Percentiles rank a stretch among this genome's conserved stretches.
phyloP scores from a whole-genome alignment of 805 yeast species.

The fission yeast (Schizosaccharomyces pombe) region DNA sequence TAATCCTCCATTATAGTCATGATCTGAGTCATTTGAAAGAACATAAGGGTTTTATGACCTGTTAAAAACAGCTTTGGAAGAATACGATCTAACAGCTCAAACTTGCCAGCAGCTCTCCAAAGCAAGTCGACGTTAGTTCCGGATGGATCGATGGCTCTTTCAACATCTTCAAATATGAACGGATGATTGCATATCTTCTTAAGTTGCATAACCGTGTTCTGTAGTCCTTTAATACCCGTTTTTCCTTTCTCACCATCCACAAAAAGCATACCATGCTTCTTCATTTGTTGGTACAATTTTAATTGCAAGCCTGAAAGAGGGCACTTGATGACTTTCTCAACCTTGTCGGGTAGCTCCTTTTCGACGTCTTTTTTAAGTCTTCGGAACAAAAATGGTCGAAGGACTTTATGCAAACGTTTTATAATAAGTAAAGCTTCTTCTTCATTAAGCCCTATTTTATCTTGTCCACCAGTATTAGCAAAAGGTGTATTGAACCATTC shows the following conservation, averaged over 20 bases:
- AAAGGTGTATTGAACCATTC: slow-evolving; percentile 98
- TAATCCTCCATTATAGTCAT: slow-evolving; percentile 98
- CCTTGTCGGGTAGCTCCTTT: slow-evolving; percentile 82
- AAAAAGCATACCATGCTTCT: slow-evolving; percentile 56
- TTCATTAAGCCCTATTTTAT: slow-evolving; percentile 76
- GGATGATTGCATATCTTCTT: slow-evolving; percentile 95
- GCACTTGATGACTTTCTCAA: slow-evolving; percentile 88
- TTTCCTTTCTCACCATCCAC: slow-evolving; percentile 18
- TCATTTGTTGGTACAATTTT: slow-evolving; percentile 71
- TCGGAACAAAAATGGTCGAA: slow-evolving; percentile 80
- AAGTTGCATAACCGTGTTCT: slow-evolving; percentile 86
- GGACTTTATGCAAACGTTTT: slow-evolving; percentile 83
- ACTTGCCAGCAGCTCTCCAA: slow-evolving; percentile 86
- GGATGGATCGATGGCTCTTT: slow-evolving; percentile 53
- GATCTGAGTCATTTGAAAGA: slow-evolving; percentile 94
- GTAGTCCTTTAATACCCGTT: slow-evolving; percentile 56
- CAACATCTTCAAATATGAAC: slow-evolving; percentile 86
- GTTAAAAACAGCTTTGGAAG: slow-evolving; percentile 67
- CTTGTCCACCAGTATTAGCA: slow-evolving; percentile 87
- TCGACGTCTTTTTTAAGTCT: slow-evolving; percentile 93
- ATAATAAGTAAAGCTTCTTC: slow-evolving; percentile 88
- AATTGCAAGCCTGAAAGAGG: slow-evolving; percentile 70
- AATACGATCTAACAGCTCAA: slow-evolving; percentile 69
- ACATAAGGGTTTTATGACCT: slow-evolving; percentile 76
- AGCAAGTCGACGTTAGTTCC: slow-evolving; percentile 42